Conservation (phyloP, 768 basidiomycete genomes). For the Termitomyces sp. region DNA sequence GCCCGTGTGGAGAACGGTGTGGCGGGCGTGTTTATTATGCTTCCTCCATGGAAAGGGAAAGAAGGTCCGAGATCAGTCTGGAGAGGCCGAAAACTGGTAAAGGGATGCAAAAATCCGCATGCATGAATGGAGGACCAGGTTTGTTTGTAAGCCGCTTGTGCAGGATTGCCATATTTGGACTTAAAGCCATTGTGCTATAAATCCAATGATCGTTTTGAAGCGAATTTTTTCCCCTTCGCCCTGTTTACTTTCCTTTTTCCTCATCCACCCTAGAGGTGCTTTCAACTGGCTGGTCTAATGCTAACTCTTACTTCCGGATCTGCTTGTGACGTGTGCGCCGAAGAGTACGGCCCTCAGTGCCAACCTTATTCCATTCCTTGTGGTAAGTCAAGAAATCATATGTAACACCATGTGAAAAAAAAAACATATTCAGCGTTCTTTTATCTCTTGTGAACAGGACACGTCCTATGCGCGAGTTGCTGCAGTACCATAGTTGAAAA, state of each 20-base stretch:
- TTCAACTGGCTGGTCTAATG: constrained; percentile 51
- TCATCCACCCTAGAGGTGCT: constrained; percentile 35
- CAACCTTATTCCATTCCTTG: constrained; percentile 79
- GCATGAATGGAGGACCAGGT: constrained; percentile 15
- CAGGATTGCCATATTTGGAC: constrained; percentile 22
- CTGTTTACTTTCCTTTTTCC: constrained; percentile 30
- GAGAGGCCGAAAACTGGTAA: constrained; percentile 5
- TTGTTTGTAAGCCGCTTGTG: constrained; percentile 20
- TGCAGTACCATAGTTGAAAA: constrained; percentile 80
- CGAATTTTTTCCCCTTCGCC: constrained; percentile 43
- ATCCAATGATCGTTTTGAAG: constrained; percentile 36
- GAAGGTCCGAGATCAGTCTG: constrained; percentile 14
- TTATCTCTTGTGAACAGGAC: constrained; percentile 41
- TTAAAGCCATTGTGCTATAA: constrained; percentile 41
- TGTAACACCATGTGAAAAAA: constrained; percentile 13
- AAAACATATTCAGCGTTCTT: constrained; percentile 20
- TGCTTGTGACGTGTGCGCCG: constrained; percentile 86
- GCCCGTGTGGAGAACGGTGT: neutral
- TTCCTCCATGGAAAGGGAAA: constrained; percentile 10
- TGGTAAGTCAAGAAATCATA: constrained; percentile 41
- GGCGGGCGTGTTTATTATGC: constrained; percentile 4
- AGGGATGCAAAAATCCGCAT: constrained; percentile 16
- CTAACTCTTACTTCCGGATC: constrained; percentile 78
- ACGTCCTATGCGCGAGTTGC: constrained; percentile 74
- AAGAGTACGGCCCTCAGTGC: constrained; percentile 73